phyloP scores from a whole-genome alignment of 306 rosid genomes.

The Luffa acutangula region DNA sequence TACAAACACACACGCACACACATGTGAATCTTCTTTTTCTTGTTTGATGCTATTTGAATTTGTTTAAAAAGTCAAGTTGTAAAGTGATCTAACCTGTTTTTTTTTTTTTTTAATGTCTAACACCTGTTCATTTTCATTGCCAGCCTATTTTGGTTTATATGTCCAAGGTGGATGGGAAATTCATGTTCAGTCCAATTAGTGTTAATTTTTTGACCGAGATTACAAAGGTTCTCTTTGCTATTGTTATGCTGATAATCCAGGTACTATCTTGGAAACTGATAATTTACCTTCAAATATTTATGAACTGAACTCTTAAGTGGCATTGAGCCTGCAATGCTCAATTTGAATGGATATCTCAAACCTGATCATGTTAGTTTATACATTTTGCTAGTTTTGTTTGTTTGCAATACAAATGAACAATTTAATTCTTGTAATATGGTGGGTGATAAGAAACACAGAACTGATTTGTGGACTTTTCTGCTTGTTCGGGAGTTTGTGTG shows the following conservation, averaged over 20 bases:
- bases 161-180: slow-evolving; percentile 99
- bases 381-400: not conserved
- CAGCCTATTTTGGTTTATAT: slow-evolving; percentile 98
- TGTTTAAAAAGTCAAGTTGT: not conserved
- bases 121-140: slow-evolving; percentile 15
- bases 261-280: slow-evolving; percentile 25
- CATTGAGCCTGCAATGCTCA: not conserved
- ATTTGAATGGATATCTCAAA: not conserved
- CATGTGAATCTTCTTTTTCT: not conserved
- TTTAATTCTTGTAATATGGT: not conserved
- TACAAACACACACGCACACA: not conserved
- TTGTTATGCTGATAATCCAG: slow-evolving; percentile 84
- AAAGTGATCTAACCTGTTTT: not conserved
- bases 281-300: not conserved
- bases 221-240: slow-evolving; percentile 82
- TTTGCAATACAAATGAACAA: not conserved
- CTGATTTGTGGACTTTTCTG: not conserved
- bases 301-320: not conserved
- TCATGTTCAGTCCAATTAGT: slow-evolving; percentile 94
- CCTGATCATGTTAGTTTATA: not conserved
- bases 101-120: not conserved
- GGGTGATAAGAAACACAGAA: not conserved
- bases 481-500: not conserved
- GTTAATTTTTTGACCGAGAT: slow-evolving; percentile 93
- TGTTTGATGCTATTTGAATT: not conserved